Conservation (phyloP, 345 rosid species). For the Pseudoturritis turrita region DNA sequence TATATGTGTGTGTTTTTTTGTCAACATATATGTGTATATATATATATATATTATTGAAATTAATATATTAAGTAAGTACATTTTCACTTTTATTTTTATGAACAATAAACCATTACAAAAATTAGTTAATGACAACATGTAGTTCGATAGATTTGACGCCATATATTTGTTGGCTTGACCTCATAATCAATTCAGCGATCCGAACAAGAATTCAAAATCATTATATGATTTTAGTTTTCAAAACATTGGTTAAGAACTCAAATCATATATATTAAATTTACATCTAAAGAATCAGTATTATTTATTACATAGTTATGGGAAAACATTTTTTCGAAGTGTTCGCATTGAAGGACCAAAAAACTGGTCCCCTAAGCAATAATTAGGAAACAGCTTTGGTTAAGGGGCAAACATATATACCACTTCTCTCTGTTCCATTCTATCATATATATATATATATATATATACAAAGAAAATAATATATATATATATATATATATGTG, state of each 20-base stretch:
- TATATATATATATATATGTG: not conserved
- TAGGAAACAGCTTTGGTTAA: slow-evolving; percentile 29
- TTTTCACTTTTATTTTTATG: not conserved
- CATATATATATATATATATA: not conserved
- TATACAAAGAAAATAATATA: too few species aligned
- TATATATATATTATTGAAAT: too few species aligned
- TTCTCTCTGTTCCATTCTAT: not conserved
- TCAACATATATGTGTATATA: too few species aligned
- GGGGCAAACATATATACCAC: slow-evolving; percentile 34
- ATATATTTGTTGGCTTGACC: not conserved
- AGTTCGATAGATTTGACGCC: not conserved
- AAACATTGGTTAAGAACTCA: not conserved
- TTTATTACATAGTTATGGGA: slow-evolving; percentile 9
- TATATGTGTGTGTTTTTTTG: too few species aligned
- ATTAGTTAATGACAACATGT: not conserved
- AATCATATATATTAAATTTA: not conserved
- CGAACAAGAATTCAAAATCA: not conserved
- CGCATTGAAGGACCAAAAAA: slow-evolving; percentile 11
- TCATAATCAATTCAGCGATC: not conserved
- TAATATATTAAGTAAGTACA: too few species aligned
- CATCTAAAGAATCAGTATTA: not conserved
- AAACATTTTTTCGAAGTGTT: slow-evolving; percentile 1
- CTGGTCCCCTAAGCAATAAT: slow-evolving; percentile 30
- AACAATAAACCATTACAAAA: not conserved
- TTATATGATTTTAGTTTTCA: not conserved